Percentiles rank a stretch among this genome's conserved stretches.
phyloP scores from a whole-genome alignment of 805 yeast species.

The Ogataea angusta region DNA sequence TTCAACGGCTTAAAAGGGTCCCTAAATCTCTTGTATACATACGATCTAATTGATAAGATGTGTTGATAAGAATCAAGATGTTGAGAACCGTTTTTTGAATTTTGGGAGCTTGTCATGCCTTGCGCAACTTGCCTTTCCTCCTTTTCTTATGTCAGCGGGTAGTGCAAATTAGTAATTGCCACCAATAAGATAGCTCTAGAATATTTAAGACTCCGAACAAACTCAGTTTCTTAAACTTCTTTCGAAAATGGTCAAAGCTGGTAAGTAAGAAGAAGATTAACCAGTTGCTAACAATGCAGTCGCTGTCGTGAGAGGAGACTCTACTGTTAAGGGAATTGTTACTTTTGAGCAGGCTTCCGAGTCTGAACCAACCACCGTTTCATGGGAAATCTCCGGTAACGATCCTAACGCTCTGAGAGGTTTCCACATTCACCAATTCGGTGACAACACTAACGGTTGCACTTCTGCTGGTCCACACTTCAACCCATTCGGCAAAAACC shows the following conservation, averaged over 20 bases:
- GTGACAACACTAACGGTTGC: conserved; percentile 99
- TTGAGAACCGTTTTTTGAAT: neutral
- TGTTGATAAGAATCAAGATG: no score
- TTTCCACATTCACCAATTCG: conserved; percentile 97
- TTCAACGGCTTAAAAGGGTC: neutral
- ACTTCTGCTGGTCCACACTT: conserved; percentile 98
- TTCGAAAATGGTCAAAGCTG: conserved; percentile 13
- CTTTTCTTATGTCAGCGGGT: neutral
- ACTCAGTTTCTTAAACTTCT: neutral
- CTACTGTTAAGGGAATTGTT: conserved; percentile 84
- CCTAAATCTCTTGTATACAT: neutral
- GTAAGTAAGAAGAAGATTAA: conserved; percentile 3
- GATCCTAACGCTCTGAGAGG: conserved; percentile 87
- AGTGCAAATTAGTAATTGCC: conserved; percentile 7
- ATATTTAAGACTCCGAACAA: neutral
- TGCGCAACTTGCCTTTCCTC: neutral
- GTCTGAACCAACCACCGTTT: conserved; percentile 75
- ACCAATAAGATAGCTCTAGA: conserved; percentile 6
- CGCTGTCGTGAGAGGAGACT: conserved; percentile 95
- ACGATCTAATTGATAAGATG: no score
- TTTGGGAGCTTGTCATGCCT: neutral
- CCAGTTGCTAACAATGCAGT: conserved; percentile 43
- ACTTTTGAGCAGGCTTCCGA: conserved; percentile 81
- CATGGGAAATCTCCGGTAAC: conserved; percentile 90
- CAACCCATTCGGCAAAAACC: conserved; percentile 85